Conservation (phyloP, 169 alveolate genomes). For the Cryptosporidium tyzzeri region DNA sequence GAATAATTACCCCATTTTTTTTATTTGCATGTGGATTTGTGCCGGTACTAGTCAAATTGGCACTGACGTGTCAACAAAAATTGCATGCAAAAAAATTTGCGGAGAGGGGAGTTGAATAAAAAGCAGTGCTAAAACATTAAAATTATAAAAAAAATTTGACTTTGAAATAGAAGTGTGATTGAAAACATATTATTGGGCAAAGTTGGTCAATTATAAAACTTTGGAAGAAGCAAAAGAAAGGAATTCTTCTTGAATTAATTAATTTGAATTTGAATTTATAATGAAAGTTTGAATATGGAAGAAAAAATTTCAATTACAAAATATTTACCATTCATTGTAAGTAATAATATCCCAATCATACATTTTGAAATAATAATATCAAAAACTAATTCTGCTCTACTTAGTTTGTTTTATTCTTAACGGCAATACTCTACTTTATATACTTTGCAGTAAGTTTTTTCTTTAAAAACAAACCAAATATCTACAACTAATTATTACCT, state of each 20-base stretch:
- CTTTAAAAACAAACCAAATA: not conserved
- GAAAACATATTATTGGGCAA: not conserved
- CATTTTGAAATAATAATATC: not conserved
- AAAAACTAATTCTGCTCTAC: not conserved
- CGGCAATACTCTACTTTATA: conserved; percentile 57
- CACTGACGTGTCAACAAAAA: conserved; percentile 10
- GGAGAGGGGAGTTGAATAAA: not conserved
- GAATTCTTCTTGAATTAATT: not conserved
- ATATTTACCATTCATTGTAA: conserved; percentile 70
- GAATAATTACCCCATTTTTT: not conserved
- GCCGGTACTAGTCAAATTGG: not conserved
- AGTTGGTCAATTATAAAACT: not conserved
- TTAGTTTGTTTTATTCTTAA: conserved; percentile 52
- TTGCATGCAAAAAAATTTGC: not conserved
- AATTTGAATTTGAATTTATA: conserved; percentile 12
- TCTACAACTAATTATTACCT: not conserved
- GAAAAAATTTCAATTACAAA: conserved; percentile 58
- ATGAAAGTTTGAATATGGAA: conserved; percentile 73
- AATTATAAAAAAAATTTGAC: not conserved
- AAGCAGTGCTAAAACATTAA: not conserved
- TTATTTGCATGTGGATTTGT: not conserved
- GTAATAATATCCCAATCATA: not conserved
- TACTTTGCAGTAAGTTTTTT: conserved; percentile 64
- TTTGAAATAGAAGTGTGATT: not conserved
- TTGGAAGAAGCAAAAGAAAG: not conserved